Conservation (phyloP, 2,329 filamentous ascomycete genomes). For the Colletotrichum tamarilloi region DNA sequence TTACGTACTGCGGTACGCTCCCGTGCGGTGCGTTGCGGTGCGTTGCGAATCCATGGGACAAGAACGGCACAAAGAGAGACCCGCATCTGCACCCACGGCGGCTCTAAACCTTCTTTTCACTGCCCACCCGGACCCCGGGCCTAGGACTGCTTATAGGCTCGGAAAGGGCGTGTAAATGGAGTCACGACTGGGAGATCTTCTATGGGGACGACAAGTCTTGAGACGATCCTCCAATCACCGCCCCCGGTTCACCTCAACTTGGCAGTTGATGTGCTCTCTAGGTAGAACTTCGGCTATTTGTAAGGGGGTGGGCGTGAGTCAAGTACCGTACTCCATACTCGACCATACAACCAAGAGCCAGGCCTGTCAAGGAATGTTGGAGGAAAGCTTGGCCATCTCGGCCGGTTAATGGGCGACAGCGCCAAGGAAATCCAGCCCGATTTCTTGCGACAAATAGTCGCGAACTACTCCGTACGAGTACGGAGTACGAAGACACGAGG, state of each 20-base stretch:
- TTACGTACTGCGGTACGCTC: not conserved
- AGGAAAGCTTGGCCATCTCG: not conserved
- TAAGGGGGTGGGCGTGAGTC: not conserved
- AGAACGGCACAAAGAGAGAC: not conserved
- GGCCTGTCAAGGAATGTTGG: not conserved
- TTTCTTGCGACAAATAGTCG: not conserved
- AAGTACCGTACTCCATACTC: not conserved
- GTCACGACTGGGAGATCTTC: not conserved
- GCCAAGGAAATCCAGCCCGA: not conserved
- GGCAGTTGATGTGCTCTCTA: not conserved
- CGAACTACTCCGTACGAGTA: not conserved
- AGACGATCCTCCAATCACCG: conserved; percentile 24
- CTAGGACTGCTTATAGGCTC: not conserved
- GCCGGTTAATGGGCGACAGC: not conserved
- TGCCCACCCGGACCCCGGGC: not conserved
- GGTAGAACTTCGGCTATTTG: not conserved
- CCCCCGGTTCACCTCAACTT: conserved; percentile 16
- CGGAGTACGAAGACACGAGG: not conserved
- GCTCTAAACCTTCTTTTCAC: conserved; percentile 32
- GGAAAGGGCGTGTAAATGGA: not conserved
- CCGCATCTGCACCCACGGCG: conserved; percentile 21
- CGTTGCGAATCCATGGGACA: not conserved
- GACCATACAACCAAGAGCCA: not conserved
- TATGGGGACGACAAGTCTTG: not conserved
- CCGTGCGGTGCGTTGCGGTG: not conserved